These are phyloP conservation scores for Ichthyophthirius multifiliis DNA, from an alignment of 169 alveolate species.

Conservation along the genomic window DNA sequence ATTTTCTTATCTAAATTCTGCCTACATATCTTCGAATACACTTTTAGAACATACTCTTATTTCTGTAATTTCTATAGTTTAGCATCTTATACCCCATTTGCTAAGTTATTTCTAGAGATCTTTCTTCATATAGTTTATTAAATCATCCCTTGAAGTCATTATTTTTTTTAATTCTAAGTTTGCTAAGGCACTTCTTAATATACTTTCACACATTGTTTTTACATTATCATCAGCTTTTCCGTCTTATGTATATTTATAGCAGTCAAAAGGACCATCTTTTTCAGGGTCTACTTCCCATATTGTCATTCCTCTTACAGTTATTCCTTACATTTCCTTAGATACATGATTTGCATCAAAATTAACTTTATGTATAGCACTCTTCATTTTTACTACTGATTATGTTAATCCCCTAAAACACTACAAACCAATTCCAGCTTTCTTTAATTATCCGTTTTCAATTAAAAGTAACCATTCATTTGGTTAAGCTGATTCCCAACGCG, in stretches of 20 bases:
- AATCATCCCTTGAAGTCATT: background rate
- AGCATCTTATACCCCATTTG: conserved; percentile 14
- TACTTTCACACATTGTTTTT: background rate
- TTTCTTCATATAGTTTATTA: background rate
- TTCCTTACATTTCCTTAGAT: background rate
- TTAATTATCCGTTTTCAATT: background rate
- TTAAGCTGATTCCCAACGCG: background rate
- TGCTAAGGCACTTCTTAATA: background rate
- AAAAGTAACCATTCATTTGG: conserved; percentile 5
- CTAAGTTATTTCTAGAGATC: background rate
- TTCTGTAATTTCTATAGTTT: conserved; percentile 16
- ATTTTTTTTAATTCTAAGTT: background rate
- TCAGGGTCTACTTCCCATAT: conserved; percentile 4
- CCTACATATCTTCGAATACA: conserved; percentile 1
- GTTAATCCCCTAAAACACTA: background rate
- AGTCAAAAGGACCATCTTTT: conserved; percentile 17
- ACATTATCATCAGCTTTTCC: conserved; percentile 12
- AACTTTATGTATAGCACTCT: background rate
- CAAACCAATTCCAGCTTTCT: conserved; percentile 9
- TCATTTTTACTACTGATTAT: background rate
- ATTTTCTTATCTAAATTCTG: conserved; percentile 8
- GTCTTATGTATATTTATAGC: conserved; percentile 7
- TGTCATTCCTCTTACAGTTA: background rate
- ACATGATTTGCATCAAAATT: conserved; percentile 4
- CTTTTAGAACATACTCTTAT: background rate